Evolutionary conservation across 495 filamentous ascomycete species (phyloP).

Genomic region (Beverwykella pulmonaria): DNA sequence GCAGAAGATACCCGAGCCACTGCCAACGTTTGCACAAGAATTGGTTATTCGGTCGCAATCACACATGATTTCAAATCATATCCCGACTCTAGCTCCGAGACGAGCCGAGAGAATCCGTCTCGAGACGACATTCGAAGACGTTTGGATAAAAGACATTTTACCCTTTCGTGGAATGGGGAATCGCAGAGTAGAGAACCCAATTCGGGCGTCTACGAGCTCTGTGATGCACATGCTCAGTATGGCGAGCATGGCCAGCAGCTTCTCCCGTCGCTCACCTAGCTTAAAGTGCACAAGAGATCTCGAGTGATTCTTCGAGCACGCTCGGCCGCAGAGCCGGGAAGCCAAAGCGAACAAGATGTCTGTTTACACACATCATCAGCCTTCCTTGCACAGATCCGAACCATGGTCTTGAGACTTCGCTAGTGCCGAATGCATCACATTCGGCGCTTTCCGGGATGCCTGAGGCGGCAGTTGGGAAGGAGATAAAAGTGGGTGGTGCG

Average conservation of each 20-base stretch:
- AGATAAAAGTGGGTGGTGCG: background rate
- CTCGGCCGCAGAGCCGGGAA: conserved; percentile 19
- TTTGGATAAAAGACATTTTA: conserved; percentile 82
- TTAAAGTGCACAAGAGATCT: conserved; percentile 35
- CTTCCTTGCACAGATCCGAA: conserved; percentile 16
- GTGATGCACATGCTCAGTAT: conserved; percentile 84
- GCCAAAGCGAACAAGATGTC: conserved; percentile 29
- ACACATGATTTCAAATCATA: conserved; percentile 64
- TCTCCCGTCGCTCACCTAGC: conserved; percentile 63
- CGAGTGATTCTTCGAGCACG: conserved; percentile 20
- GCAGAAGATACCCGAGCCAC: conserved; percentile 57
- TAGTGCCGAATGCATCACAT: conserved; percentile 11
- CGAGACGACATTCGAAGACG: conserved; percentile 71
- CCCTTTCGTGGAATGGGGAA: conserved; percentile 84
- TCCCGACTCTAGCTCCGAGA: conserved; percentile 64
- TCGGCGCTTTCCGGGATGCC: conserved; percentile 5
- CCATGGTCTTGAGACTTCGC: conserved; percentile 1
- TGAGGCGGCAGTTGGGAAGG: background rate
- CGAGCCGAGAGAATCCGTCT: conserved; percentile 76
- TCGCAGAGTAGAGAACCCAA: conserved; percentile 63
- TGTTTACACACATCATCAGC: conserved; percentile 29
- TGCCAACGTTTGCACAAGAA: conserved; percentile 45
- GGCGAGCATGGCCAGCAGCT: conserved; percentile 66
- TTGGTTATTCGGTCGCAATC: conserved; percentile 72
- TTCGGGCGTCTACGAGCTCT: conserved; percentile 71